A percentile compares a stretch with the other conserved stretches of the same genome.
Evolutionary conservation across 495 filamentous ascomycete species (phyloP).

Genomic region (Penicillium longicatenatum): DNA sequence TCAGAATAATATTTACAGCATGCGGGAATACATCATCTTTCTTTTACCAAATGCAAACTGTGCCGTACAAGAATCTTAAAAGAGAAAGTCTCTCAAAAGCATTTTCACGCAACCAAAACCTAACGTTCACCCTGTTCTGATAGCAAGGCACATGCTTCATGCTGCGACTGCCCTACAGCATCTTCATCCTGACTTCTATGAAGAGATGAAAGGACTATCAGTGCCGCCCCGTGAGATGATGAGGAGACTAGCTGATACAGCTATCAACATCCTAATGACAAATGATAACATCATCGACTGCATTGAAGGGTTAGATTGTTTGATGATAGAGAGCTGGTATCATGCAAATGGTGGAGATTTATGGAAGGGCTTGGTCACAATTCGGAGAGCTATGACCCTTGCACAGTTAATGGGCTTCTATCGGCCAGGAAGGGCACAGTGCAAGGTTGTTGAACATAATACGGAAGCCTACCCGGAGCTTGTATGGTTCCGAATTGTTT

Average conservation of each 20-base stretch:
- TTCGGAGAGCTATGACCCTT: slow-evolving; percentile 44
- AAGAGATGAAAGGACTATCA: slow-evolving; percentile 11
- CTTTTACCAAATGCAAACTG: slow-evolving; percentile 17
- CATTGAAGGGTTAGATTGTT: slow-evolving; percentile 45
- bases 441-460: slow-evolving; percentile 20
- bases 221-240: slow-evolving; percentile 16
- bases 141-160: slow-evolving; percentile 23
- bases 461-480: slow-evolving; percentile 22
- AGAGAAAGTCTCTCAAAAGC: slow-evolving; percentile 5
- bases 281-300: slow-evolving; percentile 19
- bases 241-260: slow-evolving; percentile 16
- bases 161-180: slow-evolving; percentile 22
- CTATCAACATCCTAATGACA: slow-evolving; percentile 18
- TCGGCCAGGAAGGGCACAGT: slow-evolving; percentile 21
- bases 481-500: slow-evolving; percentile 32
- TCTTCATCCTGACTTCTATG: slow-evolving; percentile 17
- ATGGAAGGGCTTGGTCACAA: slow-evolving; percentile 38
- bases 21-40: slow-evolving; percentile 13
- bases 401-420: slow-evolving; percentile 51
- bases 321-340: slow-evolving; percentile 47
- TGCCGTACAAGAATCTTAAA: slow-evolving; percentile 21
- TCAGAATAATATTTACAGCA: slow-evolving; percentile 17
- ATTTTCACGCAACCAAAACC: slow-evolving; percentile 14
- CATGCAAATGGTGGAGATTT: slow-evolving; percentile 47
- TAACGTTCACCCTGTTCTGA: slow-evolving; percentile 23